phyloP scores from a whole-genome alignment of 2,329 filamentous ascomycete genomes.

The Trichoderma lentiforme region DNA sequence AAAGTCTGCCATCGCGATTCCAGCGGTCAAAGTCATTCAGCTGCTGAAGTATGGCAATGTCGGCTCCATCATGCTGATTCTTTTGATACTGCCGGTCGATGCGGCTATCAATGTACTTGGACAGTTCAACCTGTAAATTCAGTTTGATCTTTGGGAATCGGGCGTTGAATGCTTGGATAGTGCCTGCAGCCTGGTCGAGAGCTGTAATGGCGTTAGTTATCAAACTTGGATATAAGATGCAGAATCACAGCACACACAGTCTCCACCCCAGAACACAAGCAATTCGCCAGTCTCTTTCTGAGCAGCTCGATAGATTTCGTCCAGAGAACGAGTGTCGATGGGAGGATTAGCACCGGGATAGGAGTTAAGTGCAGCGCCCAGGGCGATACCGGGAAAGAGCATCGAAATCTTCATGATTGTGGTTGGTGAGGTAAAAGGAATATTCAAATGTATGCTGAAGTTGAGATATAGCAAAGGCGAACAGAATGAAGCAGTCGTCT shows the following conservation, averaged over 20 bases:
- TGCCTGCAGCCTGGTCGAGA: not conserved
- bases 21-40: not conserved
- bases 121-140: not conserved
- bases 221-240: not conserved
- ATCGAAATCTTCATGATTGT: not conserved
- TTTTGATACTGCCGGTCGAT: not conserved
- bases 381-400: not conserved
- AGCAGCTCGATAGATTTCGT: not conserved
- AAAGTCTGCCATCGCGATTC: not conserved
- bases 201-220: not conserved
- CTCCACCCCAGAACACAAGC: not conserved
- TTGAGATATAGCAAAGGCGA: not conserved
- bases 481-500: not conserved
- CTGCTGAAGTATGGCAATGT: not conserved
- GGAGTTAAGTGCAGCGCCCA: not conserved
- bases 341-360: not conserved
- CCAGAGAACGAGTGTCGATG: not conserved
- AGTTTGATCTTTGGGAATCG: not conserved
- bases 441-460: not conserved
- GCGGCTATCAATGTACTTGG: not conserved
- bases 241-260: not conserved
- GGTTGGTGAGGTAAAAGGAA: not conserved
- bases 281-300: not conserved
- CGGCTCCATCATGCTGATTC: not conserved
- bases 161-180: not conserved